Evolutionary conservation across 1,139 yeast species (phyloP), one percentile per base, ranked within the genome.

Genomic region (Kurtzmaniella quercitrusa): DNA sequence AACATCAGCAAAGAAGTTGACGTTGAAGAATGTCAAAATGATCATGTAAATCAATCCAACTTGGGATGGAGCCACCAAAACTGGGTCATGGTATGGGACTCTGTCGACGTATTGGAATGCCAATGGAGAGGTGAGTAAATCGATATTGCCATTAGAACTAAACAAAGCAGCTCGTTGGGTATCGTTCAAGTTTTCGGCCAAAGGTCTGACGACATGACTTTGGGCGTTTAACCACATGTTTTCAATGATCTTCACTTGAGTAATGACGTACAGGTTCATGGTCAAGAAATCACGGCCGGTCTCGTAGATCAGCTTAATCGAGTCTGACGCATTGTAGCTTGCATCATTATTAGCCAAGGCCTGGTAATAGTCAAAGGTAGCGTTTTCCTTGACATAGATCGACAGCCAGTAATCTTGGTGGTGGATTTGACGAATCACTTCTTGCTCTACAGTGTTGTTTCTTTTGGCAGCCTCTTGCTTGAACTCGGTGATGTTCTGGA

Each of bases 31-130:
- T 12, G 95, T 81, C 45, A 86, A 63, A 60, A 88, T 81, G 51
- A 88, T 76, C 58, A 84, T 70, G 61, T 80, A 87, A 60, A 88
- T 85, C 46, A 85, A 70, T 41, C 95, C 95, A 51, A 86, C 82
- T 59, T 84, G 88, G 5, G 80, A 61, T 2, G 91, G 88, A 1
- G 88, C 89, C 17, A 73, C 53, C 19, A 82, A 57, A 2, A 76
- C 79, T 2, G 77, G 66, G 51, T 79, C 68, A 2, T 63, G 61
- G 46, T 64, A 71, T 1, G 88, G 86, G 21, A 73, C 68, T 42
- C 69, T 60, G 59, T 85, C 91, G 9, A 55, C 46, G 41, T 55
- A 63, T 2, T 52, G 39, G 48, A 81, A 72, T 1, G 51, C 50
- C 2, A 79, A 60, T 3, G 78, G 68, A 3, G 65, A 54, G 3